Percentiles rank a stretch among this genome's conserved stretches.
Evolutionary conservation across 306 rosid species (phyloP).

Genomic region (Medicago truncatula): MtrunA17r5.0-ANR NC_053045.1:17355501-17356000

Average conservation of each 20-base stretch:
- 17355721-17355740: conserved; percentile 4
- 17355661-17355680: conserved; percentile 16
- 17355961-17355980: conserved; percentile 85
- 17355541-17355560: not conserved
- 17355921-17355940: conserved; percentile 94
- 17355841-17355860: conserved; percentile 33
- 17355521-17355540: not conserved
- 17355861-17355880: conserved; percentile 10
- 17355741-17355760: not conserved
- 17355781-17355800: not conserved
- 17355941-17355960: conserved; percentile 89
- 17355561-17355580: not conserved
- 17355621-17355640: conserved; percentile 3
- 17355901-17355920: conserved; percentile 69
- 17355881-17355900: conserved; percentile 38
- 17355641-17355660: conserved; percentile 19
- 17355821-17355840: conserved; percentile 20
- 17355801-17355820: conserved; percentile 1
- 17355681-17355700: conserved; percentile 21
- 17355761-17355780: not conserved
- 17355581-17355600: not conserved
- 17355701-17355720: conserved; percentile 9
- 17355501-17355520: not conserved
- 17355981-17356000: conserved; percentile 80
- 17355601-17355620: not conserved